These are phyloP conservation scores for Botrytis aclada DNA, from an alignment of 2,329 filamentous ascomycete genomes.

Conservation along the genomic window DNA sequence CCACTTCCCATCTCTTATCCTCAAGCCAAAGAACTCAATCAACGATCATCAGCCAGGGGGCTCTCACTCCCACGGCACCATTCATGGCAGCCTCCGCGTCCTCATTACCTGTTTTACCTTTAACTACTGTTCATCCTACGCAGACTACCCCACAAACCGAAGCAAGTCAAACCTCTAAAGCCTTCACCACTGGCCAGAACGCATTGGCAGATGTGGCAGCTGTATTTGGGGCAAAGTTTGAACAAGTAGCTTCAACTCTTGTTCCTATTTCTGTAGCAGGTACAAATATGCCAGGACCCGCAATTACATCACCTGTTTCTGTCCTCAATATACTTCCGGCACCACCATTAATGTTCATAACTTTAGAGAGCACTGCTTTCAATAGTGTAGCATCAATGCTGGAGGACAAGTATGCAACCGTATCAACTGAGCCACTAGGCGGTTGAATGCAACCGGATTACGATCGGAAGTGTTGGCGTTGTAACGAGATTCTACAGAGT, in stretches of 20 bases:
- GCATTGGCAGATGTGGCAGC: slow-evolving; percentile 18
- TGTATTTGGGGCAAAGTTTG: slow-evolving; percentile 14
- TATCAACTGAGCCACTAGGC: neutral
- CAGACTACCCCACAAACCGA: neutral
- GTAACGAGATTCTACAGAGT: neutral
- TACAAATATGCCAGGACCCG: neutral
- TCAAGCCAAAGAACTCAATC: neutral
- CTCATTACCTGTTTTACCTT: neutral
- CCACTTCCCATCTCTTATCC: neutral
- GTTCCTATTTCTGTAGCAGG: neutral
- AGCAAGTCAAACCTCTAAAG: neutral
- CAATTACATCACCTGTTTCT: neutral
- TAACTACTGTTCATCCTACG: neutral
- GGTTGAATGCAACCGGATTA: neutral
- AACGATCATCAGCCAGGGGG: neutral
- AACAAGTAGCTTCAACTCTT: neutral
- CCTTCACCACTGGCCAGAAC: neutral
- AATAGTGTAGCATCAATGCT: slow-evolving; percentile 14
- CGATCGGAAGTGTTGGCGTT: neutral
- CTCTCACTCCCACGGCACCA: neutral
- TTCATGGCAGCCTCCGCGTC: neutral
- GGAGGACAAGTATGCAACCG: slow-evolving; percentile 12
- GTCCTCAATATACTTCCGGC: slow-evolving; percentile 6
- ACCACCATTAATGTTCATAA: slow-evolving; percentile 1
- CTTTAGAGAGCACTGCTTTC: neutral